Evolutionary conservation across 2,329 filamentous ascomycete genomes (phyloP).

Genomic region (Trichophaea hybrida): DNA sequence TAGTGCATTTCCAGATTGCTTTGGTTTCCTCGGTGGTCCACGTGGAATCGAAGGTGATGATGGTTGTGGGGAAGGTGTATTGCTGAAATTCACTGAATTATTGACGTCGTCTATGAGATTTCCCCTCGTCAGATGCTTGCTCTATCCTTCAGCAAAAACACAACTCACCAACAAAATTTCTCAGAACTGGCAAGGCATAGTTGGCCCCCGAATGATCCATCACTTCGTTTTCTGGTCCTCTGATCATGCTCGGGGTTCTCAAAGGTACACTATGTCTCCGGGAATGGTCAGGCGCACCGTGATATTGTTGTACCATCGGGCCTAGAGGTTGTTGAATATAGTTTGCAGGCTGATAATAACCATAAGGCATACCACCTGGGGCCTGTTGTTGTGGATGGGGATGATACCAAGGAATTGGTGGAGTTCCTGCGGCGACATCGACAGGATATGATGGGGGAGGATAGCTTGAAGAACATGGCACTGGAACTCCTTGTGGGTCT

Average conservation of each 20-base stretch:
- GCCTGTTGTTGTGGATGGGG: slow-evolving; percentile 6
- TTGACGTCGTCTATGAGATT: neutral
- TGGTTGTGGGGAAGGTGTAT: slow-evolving; percentile 4
- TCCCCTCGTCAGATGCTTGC: neutral
- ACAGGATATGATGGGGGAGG: slow-evolving; percentile 7
- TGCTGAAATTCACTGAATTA: neutral
- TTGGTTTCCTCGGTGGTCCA: slow-evolving; percentile 52
- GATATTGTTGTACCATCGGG: slow-evolving; percentile 7
- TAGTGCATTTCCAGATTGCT: slow-evolving; percentile 67
- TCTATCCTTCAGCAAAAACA: neutral
- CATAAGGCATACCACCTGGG: neutral
- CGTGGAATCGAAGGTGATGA: slow-evolving; percentile 33
- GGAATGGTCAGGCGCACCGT: slow-evolving; percentile 7
- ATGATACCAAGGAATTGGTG: slow-evolving; percentile 4
- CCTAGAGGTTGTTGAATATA: slow-evolving; percentile 11
- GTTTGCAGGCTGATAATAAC: neutral
- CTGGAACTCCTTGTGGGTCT: neutral
- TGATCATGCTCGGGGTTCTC: neutral
- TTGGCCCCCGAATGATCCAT: neutral
- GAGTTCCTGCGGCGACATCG: slow-evolving; percentile 2
- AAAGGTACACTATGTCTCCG: slow-evolving; percentile 1
- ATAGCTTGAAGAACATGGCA: slow-evolving; percentile 11
- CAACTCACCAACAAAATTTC: neutral
- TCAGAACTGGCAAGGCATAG: neutral
- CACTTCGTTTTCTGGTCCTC: neutral